phyloP scores from a whole-genome alignment of 805 yeast species.

The Kluyveromyces lactis region DNA sequence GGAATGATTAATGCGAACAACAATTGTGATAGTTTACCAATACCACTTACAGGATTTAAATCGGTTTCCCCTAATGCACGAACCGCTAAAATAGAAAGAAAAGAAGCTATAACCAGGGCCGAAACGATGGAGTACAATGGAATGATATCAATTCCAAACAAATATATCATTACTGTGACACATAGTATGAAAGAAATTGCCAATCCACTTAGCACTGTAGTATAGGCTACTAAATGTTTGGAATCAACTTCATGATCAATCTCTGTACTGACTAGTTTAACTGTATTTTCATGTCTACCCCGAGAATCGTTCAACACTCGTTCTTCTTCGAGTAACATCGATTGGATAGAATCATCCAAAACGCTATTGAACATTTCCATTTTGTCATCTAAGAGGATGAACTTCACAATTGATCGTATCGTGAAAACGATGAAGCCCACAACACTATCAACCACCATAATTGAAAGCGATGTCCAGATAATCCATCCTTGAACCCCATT shows the following conservation, averaged over 20 bases:
- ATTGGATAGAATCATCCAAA: conserved; percentile 25
- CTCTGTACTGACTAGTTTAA: conserved; percentile 23
- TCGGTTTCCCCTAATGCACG: conserved; percentile 96
- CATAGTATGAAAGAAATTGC: conserved; percentile 60
- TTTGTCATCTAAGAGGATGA: conserved; percentile 20
- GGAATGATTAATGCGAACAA: conserved; percentile 80
- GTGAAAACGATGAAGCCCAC: conserved; percentile 67
- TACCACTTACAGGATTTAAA: conserved; percentile 92
- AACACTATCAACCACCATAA: conserved; percentile 88
- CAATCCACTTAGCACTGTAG: conserved; percentile 51
- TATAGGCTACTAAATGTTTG: conserved; percentile 41
- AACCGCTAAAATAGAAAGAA: conserved; percentile 79
- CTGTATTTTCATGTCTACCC: conserved; percentile 17
- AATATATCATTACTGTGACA: conserved; percentile 48
- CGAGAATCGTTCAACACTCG: conserved; percentile 18
- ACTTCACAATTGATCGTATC: conserved; percentile 32
- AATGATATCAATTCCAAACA: conserved; percentile 57
- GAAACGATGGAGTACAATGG: conserved; percentile 62
- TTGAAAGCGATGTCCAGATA: conserved; percentile 84
- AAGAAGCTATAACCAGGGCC: conserved; percentile 67
- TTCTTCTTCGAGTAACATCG: conserved; percentile 28
- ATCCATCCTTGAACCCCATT: conserved; percentile 97
- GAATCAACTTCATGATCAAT: conserved; percentile 34
- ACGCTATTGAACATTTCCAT: conserved; percentile 15
- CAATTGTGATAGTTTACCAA: conserved; percentile 87